Conservation (phyloP, 805 yeast genomes). For the Kluyveromyces starmeri region DNA sequence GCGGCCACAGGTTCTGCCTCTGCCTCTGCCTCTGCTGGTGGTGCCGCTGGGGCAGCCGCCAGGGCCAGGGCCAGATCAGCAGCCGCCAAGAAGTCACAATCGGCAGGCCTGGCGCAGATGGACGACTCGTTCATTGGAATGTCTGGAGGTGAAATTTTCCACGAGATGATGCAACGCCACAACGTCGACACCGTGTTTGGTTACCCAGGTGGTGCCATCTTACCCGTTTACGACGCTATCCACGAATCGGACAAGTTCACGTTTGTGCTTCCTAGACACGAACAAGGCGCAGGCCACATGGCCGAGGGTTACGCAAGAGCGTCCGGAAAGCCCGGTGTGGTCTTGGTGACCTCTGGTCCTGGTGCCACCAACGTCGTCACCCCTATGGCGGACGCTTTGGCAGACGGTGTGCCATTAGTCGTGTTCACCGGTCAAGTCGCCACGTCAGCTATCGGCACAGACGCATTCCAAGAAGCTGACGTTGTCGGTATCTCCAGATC, state of each 20-base stretch:
- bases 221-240: conserved; percentile 96
- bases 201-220: conserved; percentile 97
- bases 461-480: conserved; percentile 99
- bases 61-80: background rate
- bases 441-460: conserved; percentile 92
- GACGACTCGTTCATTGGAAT: conserved; percentile 89
- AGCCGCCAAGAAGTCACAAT: too few relatives aligned
- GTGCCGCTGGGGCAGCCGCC: background rate
- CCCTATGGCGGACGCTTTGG: conserved; percentile 96
- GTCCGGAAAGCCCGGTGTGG: conserved; percentile 93
- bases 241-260: conserved; percentile 82
- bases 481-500: conserved; percentile 94
- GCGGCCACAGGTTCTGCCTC: too few relatives aligned
- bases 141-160: conserved; percentile 98
- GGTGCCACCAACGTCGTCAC: conserved; percentile 98
- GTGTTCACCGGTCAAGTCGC: conserved; percentile 98
- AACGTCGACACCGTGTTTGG: conserved; percentile 94
- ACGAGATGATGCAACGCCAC: conserved; percentile 97
- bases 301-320: conserved; percentile 99
- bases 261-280: conserved; percentile 91
- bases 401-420: conserved; percentile 95
- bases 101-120: too few relatives aligned
- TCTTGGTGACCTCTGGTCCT: conserved; percentile 97
- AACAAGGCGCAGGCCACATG: conserved; percentile 99
- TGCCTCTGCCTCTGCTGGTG: too few relatives aligned